phyloP scores from a whole-genome alignment of 2,329 filamentous ascomycete genomes.

The Cladorrhinum sp. region DNA sequence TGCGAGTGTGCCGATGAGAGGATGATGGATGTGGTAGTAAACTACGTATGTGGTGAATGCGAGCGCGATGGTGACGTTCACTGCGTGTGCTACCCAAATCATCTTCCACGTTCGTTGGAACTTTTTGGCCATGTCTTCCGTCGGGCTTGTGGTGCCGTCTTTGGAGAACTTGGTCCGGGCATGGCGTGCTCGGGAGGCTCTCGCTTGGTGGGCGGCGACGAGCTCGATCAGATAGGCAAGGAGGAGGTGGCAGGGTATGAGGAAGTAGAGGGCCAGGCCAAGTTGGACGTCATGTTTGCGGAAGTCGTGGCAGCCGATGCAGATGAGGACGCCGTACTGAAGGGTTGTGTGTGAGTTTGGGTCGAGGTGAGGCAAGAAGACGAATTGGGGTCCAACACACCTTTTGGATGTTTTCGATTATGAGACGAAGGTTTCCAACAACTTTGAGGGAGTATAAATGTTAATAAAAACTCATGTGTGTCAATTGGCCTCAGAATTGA shows the following conservation, averaged over 20 bases:
- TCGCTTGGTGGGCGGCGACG: slow-evolving; percentile 75
- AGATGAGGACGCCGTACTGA: slow-evolving; percentile 92
- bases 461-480: not conserved
- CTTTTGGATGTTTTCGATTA: slow-evolving; percentile 97
- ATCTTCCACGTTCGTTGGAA: slow-evolving; percentile 77
- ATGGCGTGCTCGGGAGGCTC: slow-evolving; percentile 58
- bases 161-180: slow-evolving; percentile 35
- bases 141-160: slow-evolving; percentile 51
- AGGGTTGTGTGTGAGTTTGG: slow-evolving; percentile 11
- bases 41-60: slow-evolving; percentile 79
- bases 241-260: slow-evolving; percentile 88
- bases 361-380: slow-evolving; percentile 8
- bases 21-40: slow-evolving; percentile 89
- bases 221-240: slow-evolving; percentile 88
- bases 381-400: slow-evolving; percentile 39
- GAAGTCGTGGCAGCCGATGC: slow-evolving; percentile 85
- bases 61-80: slow-evolving; percentile 82
- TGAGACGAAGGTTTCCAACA: slow-evolving; percentile 86
- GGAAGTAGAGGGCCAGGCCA: slow-evolving; percentile 74
- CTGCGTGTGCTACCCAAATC: slow-evolving; percentile 73
- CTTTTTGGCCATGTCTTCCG: slow-evolving; percentile 59
- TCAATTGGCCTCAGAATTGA: not conserved
- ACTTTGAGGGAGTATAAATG: slow-evolving; percentile 49
- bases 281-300: slow-evolving; percentile 72
- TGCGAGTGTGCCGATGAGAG: slow-evolving; percentile 85